Base-by-base conservation (phyloP, 148 eudicot genomes). In the Salicornia ramosissima region DNA sequence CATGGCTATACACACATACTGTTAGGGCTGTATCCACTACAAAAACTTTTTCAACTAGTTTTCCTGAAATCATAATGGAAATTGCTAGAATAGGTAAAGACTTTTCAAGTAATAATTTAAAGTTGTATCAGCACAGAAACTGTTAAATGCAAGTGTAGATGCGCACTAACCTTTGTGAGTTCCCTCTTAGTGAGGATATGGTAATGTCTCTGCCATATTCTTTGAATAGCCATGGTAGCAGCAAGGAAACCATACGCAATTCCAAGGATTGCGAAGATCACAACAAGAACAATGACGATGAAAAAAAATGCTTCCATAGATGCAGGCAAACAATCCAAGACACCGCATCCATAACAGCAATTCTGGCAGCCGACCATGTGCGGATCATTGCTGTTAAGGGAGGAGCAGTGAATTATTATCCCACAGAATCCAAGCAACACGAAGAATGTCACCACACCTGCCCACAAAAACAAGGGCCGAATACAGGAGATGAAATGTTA, bases 171-270 rank as follows among this genome's bases (percentile, higher is more conserved):
- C 97, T 91, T 85, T 4, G 97, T 91, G 34, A 91, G 90, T 82
- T 88, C 95, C 75, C 88, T 87, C 83, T 91, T 92, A 29, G 96
- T 86, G 67, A 89, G 92, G 70, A 92, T 92, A 83, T 92, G 96
- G 80, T 89, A 89, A 77, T 92, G 97, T 76, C 96, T 87, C 78
- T 89, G 97, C 97, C 96, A 91, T 45, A 91, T 89, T 76, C 92
- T 89, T 72, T 92, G 97, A 49, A 89, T 65, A 71, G 88, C 89
- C 96, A 89, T 84, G 56, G 92, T 89, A 52, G 92, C 85, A 74
- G 92, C 97, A 69, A 92, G 86, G 70, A 92, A 86, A 68, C 96
- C 92, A 77, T 92, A 92, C 11, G 96, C 96, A 43, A 92, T 84
- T 55, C 97, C 97, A 42, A 92, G 96, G 43, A 92, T 86, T 54